Base-by-base conservation (phyloP, 805 yeast genomes). In the Teunomyces pallodes region DNA sequence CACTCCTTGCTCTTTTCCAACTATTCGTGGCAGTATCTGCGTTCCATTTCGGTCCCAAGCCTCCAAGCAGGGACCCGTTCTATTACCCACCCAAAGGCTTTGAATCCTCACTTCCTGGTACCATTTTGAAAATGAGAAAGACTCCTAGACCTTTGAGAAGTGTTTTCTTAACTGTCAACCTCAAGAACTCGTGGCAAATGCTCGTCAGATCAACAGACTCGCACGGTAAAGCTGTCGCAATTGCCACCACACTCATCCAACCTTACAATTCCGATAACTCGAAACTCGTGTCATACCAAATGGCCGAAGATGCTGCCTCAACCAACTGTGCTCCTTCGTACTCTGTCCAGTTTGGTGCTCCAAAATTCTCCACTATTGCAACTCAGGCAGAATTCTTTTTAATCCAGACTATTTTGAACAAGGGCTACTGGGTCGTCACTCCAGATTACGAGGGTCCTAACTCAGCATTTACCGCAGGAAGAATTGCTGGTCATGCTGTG, bases 211-310 rank as follows among this genome's bases (percentile, higher is more conserved):
- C 67, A 1, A 50, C 55, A 8, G 57, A 59, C 45, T 43, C 59
- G 2, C 46, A 43, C 9, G 64, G 60, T 1, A 46, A 56, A 10
- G 50, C 64, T 8, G 54, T 46, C 4, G 62, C 62, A 1, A 46
- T 57, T 36, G 57, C 56, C 17, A 59, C 65, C 3, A 61, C 64
- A 2, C 32, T 60, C 3, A 46, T 59, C 14, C 49, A 58, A 33
- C 66, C 66, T 2, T 54, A 54, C 46, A 53, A 59, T 38, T 59
- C 65, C 6, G 62, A 59, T 44, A 55, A 61, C 9, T 30, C 49
- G 13, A 60, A 59, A 43, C 20, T 60, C 4, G 39, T 61, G 10
- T 55, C 59, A 13, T 60, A 54, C 45, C 61, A 58, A 40, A 46
- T 43, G 41, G 56, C 58, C 20, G 54, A 58, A 40, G 66, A 61